Percentiles rank a stretch among this genome's conserved stretches.
These are phyloP conservation scores for Coemansia erecta DNA, from an alignment of 192 early-diverging fungal species.

Conservation along the genomic window DNA sequence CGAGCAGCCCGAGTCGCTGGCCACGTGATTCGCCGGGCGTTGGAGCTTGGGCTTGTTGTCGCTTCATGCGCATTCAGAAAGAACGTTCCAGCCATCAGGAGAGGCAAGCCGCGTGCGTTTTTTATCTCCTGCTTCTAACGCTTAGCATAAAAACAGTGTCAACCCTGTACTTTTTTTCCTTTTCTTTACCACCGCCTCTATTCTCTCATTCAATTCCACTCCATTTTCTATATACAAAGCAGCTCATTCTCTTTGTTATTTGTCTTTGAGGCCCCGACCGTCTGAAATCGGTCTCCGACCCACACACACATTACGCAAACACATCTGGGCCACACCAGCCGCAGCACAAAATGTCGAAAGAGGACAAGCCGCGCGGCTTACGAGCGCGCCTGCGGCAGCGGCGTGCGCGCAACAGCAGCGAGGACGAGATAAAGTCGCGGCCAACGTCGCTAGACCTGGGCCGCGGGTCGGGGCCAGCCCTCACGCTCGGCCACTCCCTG, in stretches of 20 bases:
- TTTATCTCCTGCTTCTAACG: not conserved
- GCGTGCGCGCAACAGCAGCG: constrained; percentile 39
- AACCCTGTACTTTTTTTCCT: too few species aligned
- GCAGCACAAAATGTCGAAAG: constrained; percentile 22
- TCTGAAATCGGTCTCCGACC: not conserved
- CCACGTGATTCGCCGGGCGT: not conserved
- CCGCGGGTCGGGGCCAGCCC: constrained; percentile 13
- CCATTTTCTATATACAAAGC: too few species aligned
- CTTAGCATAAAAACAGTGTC: too few species aligned
- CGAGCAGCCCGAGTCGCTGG: constrained; percentile 20
- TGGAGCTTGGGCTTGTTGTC: not conserved
- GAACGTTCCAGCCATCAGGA: not conserved
- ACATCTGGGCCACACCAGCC: not conserved
- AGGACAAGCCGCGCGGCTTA: constrained; percentile 46
- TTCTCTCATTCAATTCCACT: too few species aligned
- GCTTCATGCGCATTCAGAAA: too few species aligned
- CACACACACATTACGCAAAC: not conserved
- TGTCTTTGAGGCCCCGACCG: not conserved
- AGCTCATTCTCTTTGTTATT: constrained; percentile 1
- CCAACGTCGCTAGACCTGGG: constrained; percentile 42
- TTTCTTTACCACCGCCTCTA: too few species aligned
- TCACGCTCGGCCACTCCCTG: constrained; percentile 30
- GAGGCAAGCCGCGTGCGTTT: not conserved
- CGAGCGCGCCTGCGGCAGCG: constrained; percentile 48
- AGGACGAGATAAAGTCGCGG: constrained; percentile 42